Base-by-base conservation (phyloP, 805 yeast species). In the Teunomyces panamensis region DNA sequence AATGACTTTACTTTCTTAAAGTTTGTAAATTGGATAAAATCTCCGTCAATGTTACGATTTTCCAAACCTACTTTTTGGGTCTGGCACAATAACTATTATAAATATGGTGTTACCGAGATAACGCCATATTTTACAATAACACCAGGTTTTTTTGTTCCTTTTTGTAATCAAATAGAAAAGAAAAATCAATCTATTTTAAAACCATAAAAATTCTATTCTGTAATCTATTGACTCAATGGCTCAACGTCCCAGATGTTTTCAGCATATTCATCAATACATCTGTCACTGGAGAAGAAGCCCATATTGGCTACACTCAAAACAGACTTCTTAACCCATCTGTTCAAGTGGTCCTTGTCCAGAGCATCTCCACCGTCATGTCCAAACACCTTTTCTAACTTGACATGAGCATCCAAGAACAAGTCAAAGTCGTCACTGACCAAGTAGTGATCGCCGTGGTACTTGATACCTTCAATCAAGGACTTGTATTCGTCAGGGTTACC, bases 231-330 rank as follows among this genome's bases (percentile, higher is more conserved):
- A 46, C 53, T 63, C 50, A 73, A 60, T 3, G 96, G 95, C 71
- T 90, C 96, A 52, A 89, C 80, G 61, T 90, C 86, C 97, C 97
- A 90, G 59, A 90, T 89, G 52, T 84, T 80, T 55, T 88, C 96
- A 30, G 97, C 96, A 56, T 90, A 90, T 65, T 90, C 97, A 59
- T 84, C 86, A 61, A 90, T 87, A 65, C 96, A 89, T 68, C 97
- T 78, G 67, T 90, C 97, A 52, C 91, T 83, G 52, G 88, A 80
- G 73, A 90, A 90, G 79, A 89, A 91, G 6, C 97, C 97, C 85
- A 88, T 87, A 65, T 88, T 88, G 46, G 97, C 95, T 48, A 90
- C 97, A 56, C 87, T 80, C 51, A 76, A 67, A 50, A 90, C 86
- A 39, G 85, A 72, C 71, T 88, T 89, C 65, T 80, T 83, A 48